phyloP scores from a whole-genome alignment of 2,329 filamentous ascomycete species.

The Arachnomyces sp. region DNA sequence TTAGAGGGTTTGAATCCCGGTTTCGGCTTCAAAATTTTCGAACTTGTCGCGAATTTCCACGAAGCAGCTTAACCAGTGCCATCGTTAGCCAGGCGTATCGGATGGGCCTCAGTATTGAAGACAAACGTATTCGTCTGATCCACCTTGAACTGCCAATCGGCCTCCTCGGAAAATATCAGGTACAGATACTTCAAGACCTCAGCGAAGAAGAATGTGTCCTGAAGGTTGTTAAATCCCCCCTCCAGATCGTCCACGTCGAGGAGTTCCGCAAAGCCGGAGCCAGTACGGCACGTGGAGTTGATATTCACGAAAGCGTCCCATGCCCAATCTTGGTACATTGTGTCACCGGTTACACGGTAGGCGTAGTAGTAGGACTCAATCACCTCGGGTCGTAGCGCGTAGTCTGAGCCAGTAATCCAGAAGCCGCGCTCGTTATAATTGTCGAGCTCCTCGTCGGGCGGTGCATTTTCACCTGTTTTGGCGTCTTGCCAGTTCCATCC shows the following conservation, averaged over 20 bases:
- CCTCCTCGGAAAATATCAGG: conserved; percentile 48
- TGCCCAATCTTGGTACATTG: conserved; percentile 72
- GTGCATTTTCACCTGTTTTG: conserved; percentile 15
- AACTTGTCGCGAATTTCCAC: too few species aligned
- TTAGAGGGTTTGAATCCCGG: too few species aligned
- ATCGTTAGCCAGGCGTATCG: conserved; percentile 16
- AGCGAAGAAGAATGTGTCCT: conserved; percentile 83
- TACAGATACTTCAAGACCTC: conserved; percentile 82
- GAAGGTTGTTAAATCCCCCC: conserved; percentile 61
- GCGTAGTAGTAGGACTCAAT: conserved; percentile 83
- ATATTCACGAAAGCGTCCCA: conserved; percentile 70
- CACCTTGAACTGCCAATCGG: conserved; percentile 47
- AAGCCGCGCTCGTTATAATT: conserved; percentile 65
- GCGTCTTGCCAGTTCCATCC: conserved; percentile 54
- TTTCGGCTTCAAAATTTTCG: too few species aligned
- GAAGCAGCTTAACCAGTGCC: neutral
- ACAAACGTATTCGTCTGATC: conserved; percentile 47
- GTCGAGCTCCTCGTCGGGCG: conserved; percentile 37
- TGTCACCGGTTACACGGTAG: conserved; percentile 66
- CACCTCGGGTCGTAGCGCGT: conserved; percentile 70
- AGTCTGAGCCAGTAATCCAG: conserved; percentile 55
- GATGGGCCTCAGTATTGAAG: conserved; percentile 60
- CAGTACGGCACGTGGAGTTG: conserved; percentile 53
- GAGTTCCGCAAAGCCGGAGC: conserved; percentile 60
- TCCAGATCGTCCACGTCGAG: conserved; percentile 54